Conservation (phyloP, 495 filamentous ascomycete genomes). For the Neurospora tetraspora region DNA sequence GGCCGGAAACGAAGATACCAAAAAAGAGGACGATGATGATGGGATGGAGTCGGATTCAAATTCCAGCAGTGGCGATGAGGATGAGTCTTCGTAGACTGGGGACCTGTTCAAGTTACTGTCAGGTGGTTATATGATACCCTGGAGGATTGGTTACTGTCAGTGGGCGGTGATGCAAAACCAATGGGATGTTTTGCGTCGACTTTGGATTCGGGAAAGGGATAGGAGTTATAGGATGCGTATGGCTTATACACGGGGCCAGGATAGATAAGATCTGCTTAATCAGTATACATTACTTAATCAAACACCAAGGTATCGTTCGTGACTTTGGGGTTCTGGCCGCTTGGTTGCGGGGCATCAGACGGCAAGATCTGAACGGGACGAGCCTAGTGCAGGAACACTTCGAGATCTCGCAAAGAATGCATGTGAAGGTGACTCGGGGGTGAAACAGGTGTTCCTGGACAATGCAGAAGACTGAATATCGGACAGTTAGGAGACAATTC, state of each 20-base stretch:
- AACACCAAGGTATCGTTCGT: neutral
- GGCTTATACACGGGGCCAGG: neutral
- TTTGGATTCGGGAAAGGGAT: neutral
- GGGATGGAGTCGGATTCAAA: slow-evolving; percentile 19
- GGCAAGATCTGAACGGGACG: neutral
- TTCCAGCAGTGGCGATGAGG: slow-evolving; percentile 24
- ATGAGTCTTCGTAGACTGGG: slow-evolving; percentile 1
- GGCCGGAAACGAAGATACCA: neutral
- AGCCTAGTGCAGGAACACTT: neutral
- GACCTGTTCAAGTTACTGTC: neutral
- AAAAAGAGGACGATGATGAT: slow-evolving; percentile 4
- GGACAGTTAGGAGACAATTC: neutral
- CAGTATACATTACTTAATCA: neutral
- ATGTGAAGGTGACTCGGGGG: neutral
- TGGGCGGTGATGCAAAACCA: neutral
- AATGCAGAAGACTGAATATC: neutral
- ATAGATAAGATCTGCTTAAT: neutral
- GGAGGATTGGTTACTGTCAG: neutral
- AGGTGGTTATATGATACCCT: neutral
- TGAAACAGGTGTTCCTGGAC: neutral
- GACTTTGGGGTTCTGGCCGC: neutral
- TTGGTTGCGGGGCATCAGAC: neutral
- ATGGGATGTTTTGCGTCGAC: neutral
- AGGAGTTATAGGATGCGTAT: neutral
- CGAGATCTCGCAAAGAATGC: neutral